Evolutionary conservation across 2,329 filamentous ascomycete species (phyloP).

Genomic region (Ilyonectria robusta): DNA sequence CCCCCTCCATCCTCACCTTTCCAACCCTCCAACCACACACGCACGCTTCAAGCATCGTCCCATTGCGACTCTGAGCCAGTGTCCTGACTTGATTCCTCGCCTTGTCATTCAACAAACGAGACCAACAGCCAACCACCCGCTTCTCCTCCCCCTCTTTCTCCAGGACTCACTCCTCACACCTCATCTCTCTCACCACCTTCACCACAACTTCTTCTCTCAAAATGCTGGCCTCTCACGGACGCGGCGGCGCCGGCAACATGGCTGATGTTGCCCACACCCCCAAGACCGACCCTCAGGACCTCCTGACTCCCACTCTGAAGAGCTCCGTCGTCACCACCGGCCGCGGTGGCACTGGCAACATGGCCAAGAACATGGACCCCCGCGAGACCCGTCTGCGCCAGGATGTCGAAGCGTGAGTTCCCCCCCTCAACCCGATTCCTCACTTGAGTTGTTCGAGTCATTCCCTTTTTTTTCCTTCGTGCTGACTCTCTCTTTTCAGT

Average conservation of each 20-base stretch:
- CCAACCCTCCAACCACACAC: neutral
- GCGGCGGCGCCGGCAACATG: conserved; percentile 85
- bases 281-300: conserved; percentile 71
- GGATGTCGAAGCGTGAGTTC: conserved; percentile 80
- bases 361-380: conserved; percentile 81
- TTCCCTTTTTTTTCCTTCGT: neutral
- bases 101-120: neutral
- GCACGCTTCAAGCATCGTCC: neutral
- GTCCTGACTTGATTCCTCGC: conserved; percentile 10
- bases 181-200: neutral
- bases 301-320: conserved; percentile 88
- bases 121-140: neutral
- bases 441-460: neutral
- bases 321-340: conserved; percentile 89
- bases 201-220: conserved; percentile 11
- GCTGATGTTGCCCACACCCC: conserved; percentile 66
- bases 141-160: neutral
- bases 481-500: conserved; percentile 51
- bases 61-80: conserved; percentile 3
- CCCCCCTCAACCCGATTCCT: neutral
- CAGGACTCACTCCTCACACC: neutral
- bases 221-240: conserved; percentile 76
- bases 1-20: conserved; percentile 4
- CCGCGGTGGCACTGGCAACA: conserved; percentile 90
- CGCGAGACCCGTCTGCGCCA: conserved; percentile 83